Percentiles rank a stretch among this genome's conserved stretches.
These are phyloP conservation scores for Rosa persica DNA, from an alignment of 306 rosid genomes.

Conservation along the genomic window DNA sequence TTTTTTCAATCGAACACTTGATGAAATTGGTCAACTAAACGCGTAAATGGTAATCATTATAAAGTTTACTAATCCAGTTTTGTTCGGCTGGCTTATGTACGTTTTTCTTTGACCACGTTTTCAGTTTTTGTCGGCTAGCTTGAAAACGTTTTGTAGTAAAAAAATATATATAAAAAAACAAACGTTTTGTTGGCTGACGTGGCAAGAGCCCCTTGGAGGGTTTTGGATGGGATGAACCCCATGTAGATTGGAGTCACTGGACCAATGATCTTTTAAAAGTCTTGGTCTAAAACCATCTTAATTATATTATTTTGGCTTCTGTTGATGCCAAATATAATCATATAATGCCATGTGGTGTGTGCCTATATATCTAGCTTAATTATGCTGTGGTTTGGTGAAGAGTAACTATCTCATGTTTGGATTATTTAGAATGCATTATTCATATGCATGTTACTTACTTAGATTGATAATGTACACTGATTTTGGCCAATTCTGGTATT, in stretches of 20 bases:
- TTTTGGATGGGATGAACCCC: constrained; percentile 12
- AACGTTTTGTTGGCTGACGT: constrained; percentile 9
- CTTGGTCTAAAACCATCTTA: no score
- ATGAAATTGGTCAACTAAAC: neutral
- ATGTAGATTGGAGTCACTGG: neutral
- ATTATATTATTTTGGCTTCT: neutral
- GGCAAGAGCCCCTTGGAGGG: constrained; percentile 24
- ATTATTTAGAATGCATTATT: neutral
- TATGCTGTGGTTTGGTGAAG: neutral
- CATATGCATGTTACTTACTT: neutral
- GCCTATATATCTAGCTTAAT: neutral
- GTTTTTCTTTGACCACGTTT: constrained; percentile 17
- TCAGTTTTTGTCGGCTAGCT: constrained; percentile 1
- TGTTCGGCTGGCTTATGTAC: constrained; percentile 15
- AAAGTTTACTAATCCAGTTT: neutral
- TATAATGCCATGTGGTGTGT: neutral
- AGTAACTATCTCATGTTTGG: neutral
- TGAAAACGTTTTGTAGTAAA: neutral
- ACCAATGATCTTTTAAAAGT: no score
- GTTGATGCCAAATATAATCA: neutral
- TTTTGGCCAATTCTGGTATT: neutral
- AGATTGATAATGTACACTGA: neutral
- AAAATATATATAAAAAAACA: no score
- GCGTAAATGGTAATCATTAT: constrained; percentile 28
- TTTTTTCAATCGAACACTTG: neutral